Percentiles rank a stretch among this genome's conserved stretches.
Conservation (phyloP, 805 yeast genomes). For the Lipomyces lipofer region DNA sequence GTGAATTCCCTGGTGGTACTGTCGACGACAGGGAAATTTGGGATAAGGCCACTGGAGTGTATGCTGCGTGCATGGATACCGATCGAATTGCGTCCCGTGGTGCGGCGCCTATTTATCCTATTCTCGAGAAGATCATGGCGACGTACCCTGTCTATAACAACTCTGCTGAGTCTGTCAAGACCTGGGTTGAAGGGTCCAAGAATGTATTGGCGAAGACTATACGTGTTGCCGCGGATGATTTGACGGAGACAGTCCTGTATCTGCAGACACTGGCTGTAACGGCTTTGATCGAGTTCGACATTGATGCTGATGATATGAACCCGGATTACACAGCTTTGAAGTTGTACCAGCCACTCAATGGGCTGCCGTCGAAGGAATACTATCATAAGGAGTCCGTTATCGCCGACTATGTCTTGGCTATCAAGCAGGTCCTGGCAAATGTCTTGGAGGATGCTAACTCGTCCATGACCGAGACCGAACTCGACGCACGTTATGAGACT, state of each 20-base stretch:
- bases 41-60: conserved; percentile 30
- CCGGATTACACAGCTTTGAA: conserved; percentile 25
- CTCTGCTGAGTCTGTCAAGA: conserved; percentile 8
- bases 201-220: neutral
- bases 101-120: conserved; percentile 23
- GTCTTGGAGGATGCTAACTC: conserved; percentile 22
- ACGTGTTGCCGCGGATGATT: conserved; percentile 23
- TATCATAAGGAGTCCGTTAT: conserved; percentile 13
- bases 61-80: conserved; percentile 30
- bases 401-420: conserved; percentile 19
- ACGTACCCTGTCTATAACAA: conserved; percentile 18
- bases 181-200: conserved; percentile 22
- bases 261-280: conserved; percentile 26
- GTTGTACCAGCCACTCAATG: conserved; percentile 27
- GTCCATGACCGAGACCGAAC: conserved; percentile 9
- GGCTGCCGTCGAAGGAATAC: conserved; percentile 31
- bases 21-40: conserved; percentile 25
- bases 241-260: conserved; percentile 25
- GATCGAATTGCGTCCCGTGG: conserved; percentile 23
- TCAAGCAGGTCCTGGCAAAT: conserved; percentile 23
- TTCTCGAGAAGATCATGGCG: conserved; percentile 19
- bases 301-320: conserved; percentile 30
- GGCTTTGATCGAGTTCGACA: conserved; percentile 24
- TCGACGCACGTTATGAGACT: conserved; percentile 18
- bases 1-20: conserved; percentile 20